A percentile compares a stretch with the other conserved stretches of the same genome.
These are phyloP conservation scores for Pseudozyma tsukubaensis DNA, from an alignment of 1,284 basidiomycete species.

Conservation along the genomic window DNA sequence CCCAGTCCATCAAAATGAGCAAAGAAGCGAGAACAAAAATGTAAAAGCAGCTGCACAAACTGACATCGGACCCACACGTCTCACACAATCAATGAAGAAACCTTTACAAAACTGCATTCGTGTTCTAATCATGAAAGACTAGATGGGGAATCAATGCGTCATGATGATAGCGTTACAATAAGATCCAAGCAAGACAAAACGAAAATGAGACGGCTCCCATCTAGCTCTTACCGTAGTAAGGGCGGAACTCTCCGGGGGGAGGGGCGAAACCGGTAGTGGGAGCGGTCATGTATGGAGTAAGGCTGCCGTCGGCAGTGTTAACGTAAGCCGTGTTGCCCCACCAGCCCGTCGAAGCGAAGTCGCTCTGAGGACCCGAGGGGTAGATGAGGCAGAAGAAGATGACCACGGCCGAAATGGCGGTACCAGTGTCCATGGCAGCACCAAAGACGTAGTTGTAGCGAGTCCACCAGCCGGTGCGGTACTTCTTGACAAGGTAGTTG, in stretches of 20 bases:
- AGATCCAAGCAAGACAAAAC: neutral
- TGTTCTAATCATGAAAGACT: neutral
- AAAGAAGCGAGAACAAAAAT: neutral
- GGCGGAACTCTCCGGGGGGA: constrained; percentile 25
- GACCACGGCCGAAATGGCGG: constrained; percentile 60
- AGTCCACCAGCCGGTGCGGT: constrained; percentile 69
- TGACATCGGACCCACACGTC: no score
- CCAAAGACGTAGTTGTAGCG: constrained; percentile 69
- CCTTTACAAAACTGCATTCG: neutral
- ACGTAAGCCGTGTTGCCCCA: constrained; percentile 61
- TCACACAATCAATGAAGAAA: no score
- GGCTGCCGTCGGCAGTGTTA: constrained; percentile 48
- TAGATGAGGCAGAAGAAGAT: constrained; percentile 55
- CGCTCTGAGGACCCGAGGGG: constrained; percentile 34
- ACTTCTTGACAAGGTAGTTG: constrained; percentile 67
- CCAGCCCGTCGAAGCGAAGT: constrained; percentile 50
- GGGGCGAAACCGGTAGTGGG: constrained; percentile 32
- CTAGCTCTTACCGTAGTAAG: constrained; percentile 17
- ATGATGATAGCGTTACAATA: constrained; percentile 2
- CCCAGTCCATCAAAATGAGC: neutral
- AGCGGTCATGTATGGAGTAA: constrained; percentile 17
- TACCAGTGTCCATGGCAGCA: constrained; percentile 69
- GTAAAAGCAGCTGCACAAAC: neutral
- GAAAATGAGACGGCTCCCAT: neutral
- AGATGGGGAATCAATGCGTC: neutral